phyloP scores from a whole-genome alignment of 768 basidiomycete genomes.

The Rhodosporidiobolus odoratus region DNA sequence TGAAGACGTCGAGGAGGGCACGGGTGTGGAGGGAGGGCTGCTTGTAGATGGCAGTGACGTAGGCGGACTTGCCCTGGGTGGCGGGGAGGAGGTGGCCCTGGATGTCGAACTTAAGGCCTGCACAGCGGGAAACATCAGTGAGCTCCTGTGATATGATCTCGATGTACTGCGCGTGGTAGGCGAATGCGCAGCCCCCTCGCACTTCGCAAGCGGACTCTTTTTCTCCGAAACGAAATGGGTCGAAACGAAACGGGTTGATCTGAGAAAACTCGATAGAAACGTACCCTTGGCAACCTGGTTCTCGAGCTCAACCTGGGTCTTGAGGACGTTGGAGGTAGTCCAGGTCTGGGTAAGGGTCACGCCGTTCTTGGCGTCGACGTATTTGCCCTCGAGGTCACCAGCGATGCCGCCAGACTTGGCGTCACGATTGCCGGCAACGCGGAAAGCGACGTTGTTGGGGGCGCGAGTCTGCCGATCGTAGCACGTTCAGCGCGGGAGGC shows the following conservation, averaged over 20 bases:
- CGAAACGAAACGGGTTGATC: background rate
- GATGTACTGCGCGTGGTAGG: too few relatives aligned
- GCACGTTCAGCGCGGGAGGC: background rate
- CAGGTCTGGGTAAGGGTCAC: slow-evolving; percentile 90
- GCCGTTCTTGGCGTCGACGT: slow-evolving; percentile 81
- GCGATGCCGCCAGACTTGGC: slow-evolving; percentile 65
- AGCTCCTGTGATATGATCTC: too few relatives aligned
- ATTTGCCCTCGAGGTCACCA: slow-evolving; percentile 95
- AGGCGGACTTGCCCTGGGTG: slow-evolving; percentile 75
- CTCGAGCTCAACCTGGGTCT: slow-evolving; percentile 86
- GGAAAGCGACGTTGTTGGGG: slow-evolving; percentile 80
- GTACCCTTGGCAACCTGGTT: slow-evolving; percentile 84
- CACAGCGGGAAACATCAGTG: background rate
- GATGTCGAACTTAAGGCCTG: slow-evolving; percentile 84
- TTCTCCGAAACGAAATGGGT: too few relatives aligned
- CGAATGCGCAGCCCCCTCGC: too few relatives aligned
- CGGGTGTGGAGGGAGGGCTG: slow-evolving; percentile 92
- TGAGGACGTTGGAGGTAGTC: slow-evolving; percentile 90
- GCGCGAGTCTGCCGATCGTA: slow-evolving; percentile 43
- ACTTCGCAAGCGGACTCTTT: too few relatives aligned
- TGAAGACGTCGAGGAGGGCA: slow-evolving; percentile 85
- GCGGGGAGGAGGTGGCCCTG: slow-evolving; percentile 75
- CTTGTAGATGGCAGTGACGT: slow-evolving; percentile 83
- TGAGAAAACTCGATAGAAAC: background rate
- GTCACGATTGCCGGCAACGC: slow-evolving; percentile 78